Base-by-base conservation (phyloP, 2,329 filamentous ascomycete species). In the Colletotrichum cuscutae region DNA sequence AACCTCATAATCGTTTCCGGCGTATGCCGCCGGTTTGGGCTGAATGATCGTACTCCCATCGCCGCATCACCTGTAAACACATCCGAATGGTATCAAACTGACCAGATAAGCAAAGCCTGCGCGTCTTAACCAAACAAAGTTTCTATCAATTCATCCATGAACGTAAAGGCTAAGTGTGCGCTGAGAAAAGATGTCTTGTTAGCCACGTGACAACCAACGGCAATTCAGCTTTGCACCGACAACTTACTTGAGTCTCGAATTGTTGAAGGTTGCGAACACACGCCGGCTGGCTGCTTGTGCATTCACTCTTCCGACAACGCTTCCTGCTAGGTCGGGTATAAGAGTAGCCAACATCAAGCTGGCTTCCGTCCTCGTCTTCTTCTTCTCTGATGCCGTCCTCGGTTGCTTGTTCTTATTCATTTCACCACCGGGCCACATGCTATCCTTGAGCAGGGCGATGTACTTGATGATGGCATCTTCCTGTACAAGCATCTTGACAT, bases 221-320 rank as follows among this genome's bases (percentile, higher is more conserved):
- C 72, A 30, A 59, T 79, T 65, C 78, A 53, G 35, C 15, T 13
- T 32, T 24, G 49, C 35, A 70, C 7, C 9, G 32, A 65, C 64
- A 3, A 90, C 92, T 86, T 85, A 95, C 93, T 98, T 98, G 76
- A 99, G 86, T 75, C 95, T 89, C 71, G 91, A 89, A 83, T 98
- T 99, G 82, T 99, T 99, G 77, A 98, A 86, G 58, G 94, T 95
- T 11, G 95, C 95, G 85, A 97, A 94, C 60, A 98, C 90, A 78
- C 95, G 93, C 77, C 96, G 89, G 75, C 95, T 95, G 26, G 97
- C 97, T 68, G 93, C 93, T 81, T 97, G 94, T 19, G 97, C 97
- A 84, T 99, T 99, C 56, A 92, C 90, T 78, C 95, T 90, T 5
- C 97, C 97, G 19, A 99, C 97, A 7, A 99, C 97, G 82, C 94